A percentile compares a stretch with the other conserved stretches of the same genome.
phyloP scores from a whole-genome alignment of 371 early-diverging fungal genomes.

The Mucor circinelloides region DNA sequence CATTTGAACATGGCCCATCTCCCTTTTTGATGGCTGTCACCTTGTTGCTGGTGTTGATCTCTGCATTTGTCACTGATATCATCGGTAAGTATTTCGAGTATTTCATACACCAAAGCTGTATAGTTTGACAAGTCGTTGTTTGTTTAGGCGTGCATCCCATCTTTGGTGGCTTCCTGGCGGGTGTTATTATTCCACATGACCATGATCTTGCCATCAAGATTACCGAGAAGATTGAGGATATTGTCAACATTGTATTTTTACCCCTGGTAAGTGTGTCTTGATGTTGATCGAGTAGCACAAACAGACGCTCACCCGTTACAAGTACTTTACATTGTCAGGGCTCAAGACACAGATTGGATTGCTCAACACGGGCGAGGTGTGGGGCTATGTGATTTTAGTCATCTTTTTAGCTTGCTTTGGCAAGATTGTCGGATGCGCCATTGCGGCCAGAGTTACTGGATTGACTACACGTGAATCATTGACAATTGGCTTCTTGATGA shows the following conservation, averaged over 20 bases:
- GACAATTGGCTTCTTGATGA: slow-evolving; percentile 92
- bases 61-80: slow-evolving; percentile 82
- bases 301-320: background rate
- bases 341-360: slow-evolving; percentile 84
- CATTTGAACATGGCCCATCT: slow-evolving; percentile 63
- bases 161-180: slow-evolving; percentile 91
- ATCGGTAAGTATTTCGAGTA: slow-evolving; percentile 57
- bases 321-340: slow-evolving; percentile 92
- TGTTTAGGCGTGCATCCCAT: slow-evolving; percentile 45
- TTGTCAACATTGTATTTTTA: slow-evolving; percentile 83
- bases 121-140: background rate
- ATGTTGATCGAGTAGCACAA: background rate
- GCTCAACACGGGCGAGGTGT: slow-evolving; percentile 68
- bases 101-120: background rate
- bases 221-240: slow-evolving; percentile 92
- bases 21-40: slow-evolving; percentile 71
- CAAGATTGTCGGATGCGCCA: slow-evolving; percentile 84
- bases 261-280: slow-evolving; percentile 71
- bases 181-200: slow-evolving; percentile 88
- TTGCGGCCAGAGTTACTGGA: slow-evolving; percentile 70
- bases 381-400: slow-evolving; percentile 82
- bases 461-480: slow-evolving; percentile 83
- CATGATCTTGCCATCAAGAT: slow-evolving; percentile 85
- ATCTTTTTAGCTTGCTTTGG: slow-evolving; percentile 82
- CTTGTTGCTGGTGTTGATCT: slow-evolving; percentile 60